A percentile compares a stretch with the other conserved stretches of the same genome.
Evolutionary conservation across 2,329 filamentous ascomycete genomes (phyloP).

Genomic region (Diaporthe vaccinii): DNA sequence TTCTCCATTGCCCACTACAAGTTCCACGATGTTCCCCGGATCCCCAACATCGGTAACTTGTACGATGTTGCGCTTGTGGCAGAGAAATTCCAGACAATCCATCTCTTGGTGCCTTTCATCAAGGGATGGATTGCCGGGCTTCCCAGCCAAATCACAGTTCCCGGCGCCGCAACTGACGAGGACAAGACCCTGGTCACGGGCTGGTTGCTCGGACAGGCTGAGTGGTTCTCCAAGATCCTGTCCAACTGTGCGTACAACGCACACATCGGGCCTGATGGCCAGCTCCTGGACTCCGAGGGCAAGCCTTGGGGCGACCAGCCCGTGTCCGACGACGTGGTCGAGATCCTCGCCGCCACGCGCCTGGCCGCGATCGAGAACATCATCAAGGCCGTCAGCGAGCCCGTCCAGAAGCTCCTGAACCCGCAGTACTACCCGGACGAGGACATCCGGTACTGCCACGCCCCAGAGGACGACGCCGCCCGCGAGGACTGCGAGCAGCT

Average conservation of each 20-base stretch:
- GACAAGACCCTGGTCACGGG: constrained; percentile 43
- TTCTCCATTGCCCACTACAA: constrained; percentile 46
- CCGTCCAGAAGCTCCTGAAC: constrained; percentile 41
- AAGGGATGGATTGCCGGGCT: constrained; percentile 41
- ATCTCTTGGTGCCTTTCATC: constrained; percentile 44
- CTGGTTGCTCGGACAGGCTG: constrained; percentile 45
- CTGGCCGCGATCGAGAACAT: constrained; percentile 39
- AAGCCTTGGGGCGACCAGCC: constrained; percentile 41
- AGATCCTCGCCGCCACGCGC: constrained; percentile 41
- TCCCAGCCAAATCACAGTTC: constrained; percentile 40
- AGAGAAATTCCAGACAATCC: constrained; percentile 43
- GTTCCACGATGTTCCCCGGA: constrained; percentile 43
- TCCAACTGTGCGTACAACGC: constrained; percentile 43
- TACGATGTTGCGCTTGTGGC: constrained; percentile 42
- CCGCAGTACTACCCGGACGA: constrained; percentile 29
- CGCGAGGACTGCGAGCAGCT: constrained; percentile 43
- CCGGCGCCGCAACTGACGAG: constrained; percentile 35
- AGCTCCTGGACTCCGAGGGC: constrained; percentile 42
- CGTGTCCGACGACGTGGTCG: constrained; percentile 41
- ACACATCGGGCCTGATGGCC: constrained; percentile 39
- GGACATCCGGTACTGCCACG: constrained; percentile 41
- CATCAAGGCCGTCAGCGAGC: constrained; percentile 37
- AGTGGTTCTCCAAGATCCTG: constrained; percentile 41
- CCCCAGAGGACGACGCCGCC: constrained; percentile 38
- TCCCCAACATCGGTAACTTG: constrained; percentile 41